These are phyloP conservation scores for Amphirosellinia nigrospora DNA, from an alignment of 495 filamentous ascomycete species.

Conservation along the genomic window DNA sequence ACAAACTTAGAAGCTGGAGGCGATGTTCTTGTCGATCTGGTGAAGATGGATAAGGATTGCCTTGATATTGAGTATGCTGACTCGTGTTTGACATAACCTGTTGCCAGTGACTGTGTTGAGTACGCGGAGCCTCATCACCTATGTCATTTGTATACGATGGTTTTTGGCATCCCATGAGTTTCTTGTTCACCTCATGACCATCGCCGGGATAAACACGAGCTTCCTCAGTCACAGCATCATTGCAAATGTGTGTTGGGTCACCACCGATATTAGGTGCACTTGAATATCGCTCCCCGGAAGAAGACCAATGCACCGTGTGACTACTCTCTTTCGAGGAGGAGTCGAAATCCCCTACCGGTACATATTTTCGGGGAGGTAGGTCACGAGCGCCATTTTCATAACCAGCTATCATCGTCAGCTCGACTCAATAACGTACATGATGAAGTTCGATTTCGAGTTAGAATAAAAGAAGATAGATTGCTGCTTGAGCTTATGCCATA, in stretches of 20 bases:
- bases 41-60: not conserved
- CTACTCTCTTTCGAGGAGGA: not conserved
- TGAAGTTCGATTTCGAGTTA: not conserved
- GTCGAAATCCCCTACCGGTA: not conserved
- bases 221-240: not conserved
- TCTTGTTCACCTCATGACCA: constrained; percentile 12
- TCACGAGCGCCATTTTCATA: not conserved
- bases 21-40: not conserved
- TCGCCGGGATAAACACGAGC: constrained; percentile 18
- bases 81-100: not conserved
- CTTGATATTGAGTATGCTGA: not conserved
- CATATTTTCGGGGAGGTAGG: not conserved
- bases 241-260: constrained; percentile 2
- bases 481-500: not conserved
- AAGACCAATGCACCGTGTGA: not conserved
- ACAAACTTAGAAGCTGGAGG: not conserved
- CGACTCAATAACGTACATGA: not conserved
- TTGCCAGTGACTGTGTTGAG: not conserved
- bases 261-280: constrained; percentile 22
- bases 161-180: constrained; percentile 16
- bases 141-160: not conserved
- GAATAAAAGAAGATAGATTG: not conserved
- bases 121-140: not conserved
- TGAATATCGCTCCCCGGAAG: constrained; percentile 3
- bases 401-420: not conserved